Conservation (phyloP, 2,329 filamentous ascomycete species). For the Nannizziopsis arthrosporioides region DNA sequence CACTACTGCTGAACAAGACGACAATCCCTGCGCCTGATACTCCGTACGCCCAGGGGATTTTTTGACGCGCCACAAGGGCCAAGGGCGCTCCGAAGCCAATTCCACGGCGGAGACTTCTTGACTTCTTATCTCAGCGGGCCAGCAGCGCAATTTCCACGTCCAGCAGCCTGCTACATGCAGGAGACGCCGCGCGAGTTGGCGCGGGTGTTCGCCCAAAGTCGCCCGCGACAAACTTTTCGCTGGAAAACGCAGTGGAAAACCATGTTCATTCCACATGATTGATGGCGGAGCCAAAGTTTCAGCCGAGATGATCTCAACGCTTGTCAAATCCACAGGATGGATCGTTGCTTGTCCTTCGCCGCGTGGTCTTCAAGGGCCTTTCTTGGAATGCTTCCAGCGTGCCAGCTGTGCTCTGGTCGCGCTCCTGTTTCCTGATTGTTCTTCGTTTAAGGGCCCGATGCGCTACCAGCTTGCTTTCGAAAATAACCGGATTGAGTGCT, state of each 20-base stretch:
- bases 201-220: neutral
- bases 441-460: neutral
- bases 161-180: neutral
- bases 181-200: neutral
- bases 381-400: neutral
- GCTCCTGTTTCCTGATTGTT: constrained; percentile 1
- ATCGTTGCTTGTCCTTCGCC: neutral
- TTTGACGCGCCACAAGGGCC: too few relatives aligned
- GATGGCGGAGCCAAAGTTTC: neutral
- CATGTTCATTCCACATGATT: neutral
- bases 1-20: too few relatives aligned
- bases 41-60: too few relatives aligned
- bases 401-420: neutral
- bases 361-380: neutral
- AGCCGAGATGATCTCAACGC: neutral
- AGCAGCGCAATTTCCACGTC: neutral
- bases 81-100: too few relatives aligned
- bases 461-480: neutral
- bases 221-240: neutral
- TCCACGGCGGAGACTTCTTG: neutral
- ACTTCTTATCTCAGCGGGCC: neutral
- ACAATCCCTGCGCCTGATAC: too few relatives aligned
- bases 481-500: neutral
- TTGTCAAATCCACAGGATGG: neutral
- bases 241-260: neutral